Evolutionary conservation across 1,284 basidiomycete genomes (phyloP).

Genomic region (Mycena citricolor): DNA sequence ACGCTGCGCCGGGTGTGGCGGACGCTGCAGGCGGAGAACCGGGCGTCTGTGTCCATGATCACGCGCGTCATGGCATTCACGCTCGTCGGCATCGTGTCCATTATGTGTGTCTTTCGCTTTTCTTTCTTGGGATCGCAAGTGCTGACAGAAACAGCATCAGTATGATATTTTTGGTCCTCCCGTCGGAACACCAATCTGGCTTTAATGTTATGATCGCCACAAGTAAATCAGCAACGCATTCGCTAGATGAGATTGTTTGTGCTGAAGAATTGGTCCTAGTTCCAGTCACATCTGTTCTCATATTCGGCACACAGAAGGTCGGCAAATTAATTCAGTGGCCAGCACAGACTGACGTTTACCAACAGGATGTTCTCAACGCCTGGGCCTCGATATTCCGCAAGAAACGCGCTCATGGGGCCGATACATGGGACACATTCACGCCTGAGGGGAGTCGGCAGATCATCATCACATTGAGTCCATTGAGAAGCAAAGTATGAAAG

Average conservation of each 20-base stretch:
- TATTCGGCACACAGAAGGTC: slow-evolving; percentile 21
- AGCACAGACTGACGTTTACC: no score
- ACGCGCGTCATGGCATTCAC: slow-evolving; percentile 21
- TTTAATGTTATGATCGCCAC: slow-evolving; percentile 20
- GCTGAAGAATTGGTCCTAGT: slow-evolving; percentile 2
- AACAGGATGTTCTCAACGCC: slow-evolving; percentile 20
- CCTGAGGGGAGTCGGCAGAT: slow-evolving; percentile 4
- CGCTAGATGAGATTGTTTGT: background rate
- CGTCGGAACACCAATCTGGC: background rate
- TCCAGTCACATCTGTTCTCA: slow-evolving; percentile 18
- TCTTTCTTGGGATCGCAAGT: background rate
- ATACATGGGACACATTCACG: slow-evolving; percentile 20
- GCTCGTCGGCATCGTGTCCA: slow-evolving; percentile 18
- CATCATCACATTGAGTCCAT: no score
- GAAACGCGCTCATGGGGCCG: background rate
- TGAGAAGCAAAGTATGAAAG: no score
- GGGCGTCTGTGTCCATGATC: slow-evolving; percentile 7
- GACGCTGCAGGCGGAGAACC: slow-evolving; percentile 14
- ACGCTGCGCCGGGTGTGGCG: slow-evolving; percentile 16
- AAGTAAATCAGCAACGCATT: background rate
- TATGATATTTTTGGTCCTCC: slow-evolving; percentile 11
- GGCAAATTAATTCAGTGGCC: background rate
- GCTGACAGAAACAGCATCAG: slow-evolving; percentile 9
- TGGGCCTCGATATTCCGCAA: slow-evolving; percentile 9
- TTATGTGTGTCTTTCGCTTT: slow-evolving; percentile 13